Percentiles rank a stretch among this genome's conserved stretches.
Evolutionary conservation across 129 eudicot genomes (phyloP).

Genomic region (Kitagawia praeruptora): DNA sequence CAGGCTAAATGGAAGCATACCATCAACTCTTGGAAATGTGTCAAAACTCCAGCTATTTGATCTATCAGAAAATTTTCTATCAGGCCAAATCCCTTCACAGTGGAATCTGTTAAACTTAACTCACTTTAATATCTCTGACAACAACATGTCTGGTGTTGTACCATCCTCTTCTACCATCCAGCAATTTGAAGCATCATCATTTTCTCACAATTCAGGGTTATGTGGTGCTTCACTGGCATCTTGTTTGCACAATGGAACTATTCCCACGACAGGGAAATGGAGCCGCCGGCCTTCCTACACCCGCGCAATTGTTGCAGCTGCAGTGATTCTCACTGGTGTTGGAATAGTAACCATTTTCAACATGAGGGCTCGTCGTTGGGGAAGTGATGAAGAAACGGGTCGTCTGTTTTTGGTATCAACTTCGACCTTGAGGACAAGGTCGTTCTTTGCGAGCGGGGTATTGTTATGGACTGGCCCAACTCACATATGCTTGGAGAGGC

Average conservation of each 20-base stretch:
- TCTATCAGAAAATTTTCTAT: constrained; percentile 57
- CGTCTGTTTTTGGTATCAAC: too few relatives aligned
- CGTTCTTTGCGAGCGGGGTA: too few relatives aligned
- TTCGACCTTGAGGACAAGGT: too few relatives aligned
- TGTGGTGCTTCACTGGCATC: constrained; percentile 62
- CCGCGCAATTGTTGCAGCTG: constrained; percentile 94
- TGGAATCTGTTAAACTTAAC: constrained; percentile 42
- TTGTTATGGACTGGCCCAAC: too few relatives aligned
- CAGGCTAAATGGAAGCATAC: constrained; percentile 62
- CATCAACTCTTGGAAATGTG: constrained; percentile 57
- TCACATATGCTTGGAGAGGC: too few relatives aligned
- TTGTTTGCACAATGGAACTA: constrained; percentile 30
- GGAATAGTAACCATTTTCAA: constrained; percentile 56
- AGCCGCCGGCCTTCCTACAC: too few relatives aligned
- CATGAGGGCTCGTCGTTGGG: constrained; percentile 62
- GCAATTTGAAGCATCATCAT: constrained; percentile 52
- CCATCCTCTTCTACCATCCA: constrained; percentile 37
- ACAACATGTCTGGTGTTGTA: constrained; percentile 54
- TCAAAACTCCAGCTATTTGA: constrained; percentile 55
- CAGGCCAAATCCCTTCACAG: constrained; percentile 60
- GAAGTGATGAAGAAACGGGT: constrained; percentile 41
- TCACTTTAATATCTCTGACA: constrained; percentile 72
- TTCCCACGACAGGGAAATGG: constrained; percentile 30
- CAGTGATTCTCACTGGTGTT: constrained; percentile 68
- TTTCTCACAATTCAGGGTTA: constrained; percentile 56